Conservation (phyloP, 179 eudicot species). For the Silene noctiflora region DNA sequence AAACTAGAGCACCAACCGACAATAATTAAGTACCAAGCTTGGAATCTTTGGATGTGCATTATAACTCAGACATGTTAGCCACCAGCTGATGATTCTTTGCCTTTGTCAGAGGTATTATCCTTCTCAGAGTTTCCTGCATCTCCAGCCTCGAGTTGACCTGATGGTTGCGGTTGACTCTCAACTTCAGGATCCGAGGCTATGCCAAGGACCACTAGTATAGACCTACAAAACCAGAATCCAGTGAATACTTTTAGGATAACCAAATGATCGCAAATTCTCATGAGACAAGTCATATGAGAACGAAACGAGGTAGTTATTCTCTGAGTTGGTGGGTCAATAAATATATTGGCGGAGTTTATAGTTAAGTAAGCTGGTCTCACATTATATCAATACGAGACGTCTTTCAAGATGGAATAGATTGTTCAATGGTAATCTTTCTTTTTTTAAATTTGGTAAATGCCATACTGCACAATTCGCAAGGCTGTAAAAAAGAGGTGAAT, state of each 20-base stretch:
- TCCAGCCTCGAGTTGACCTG: slow-evolving; percentile 37
- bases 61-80: slow-evolving; percentile 25
- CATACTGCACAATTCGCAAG: background rate
- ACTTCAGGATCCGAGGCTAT: slow-evolving; percentile 50
- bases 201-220: slow-evolving; percentile 60
- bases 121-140: slow-evolving; percentile 47
- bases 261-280: background rate
- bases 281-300: background rate
- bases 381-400: background rate
- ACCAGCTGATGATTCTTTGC: slow-evolving; percentile 48
- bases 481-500: background rate
- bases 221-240: slow-evolving; percentile 36
- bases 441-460: background rate
- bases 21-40: slow-evolving; percentile 5
- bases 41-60: background rate
- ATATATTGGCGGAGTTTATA: background rate
- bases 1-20: background rate
- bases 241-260: background rate
- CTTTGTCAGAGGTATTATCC: slow-evolving; percentile 43
- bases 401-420: background rate
- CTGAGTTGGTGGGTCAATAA: background rate
- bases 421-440: background rate
- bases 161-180: slow-evolving; percentile 38
- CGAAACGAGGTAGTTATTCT: background rate
- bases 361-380: background rate